A percentile compares a stretch with the other conserved stretches of the same genome.
phyloP scores from a whole-genome alignment of 2,329 filamentous ascomycete genomes.

The Phialocephala subalpina region DNA sequence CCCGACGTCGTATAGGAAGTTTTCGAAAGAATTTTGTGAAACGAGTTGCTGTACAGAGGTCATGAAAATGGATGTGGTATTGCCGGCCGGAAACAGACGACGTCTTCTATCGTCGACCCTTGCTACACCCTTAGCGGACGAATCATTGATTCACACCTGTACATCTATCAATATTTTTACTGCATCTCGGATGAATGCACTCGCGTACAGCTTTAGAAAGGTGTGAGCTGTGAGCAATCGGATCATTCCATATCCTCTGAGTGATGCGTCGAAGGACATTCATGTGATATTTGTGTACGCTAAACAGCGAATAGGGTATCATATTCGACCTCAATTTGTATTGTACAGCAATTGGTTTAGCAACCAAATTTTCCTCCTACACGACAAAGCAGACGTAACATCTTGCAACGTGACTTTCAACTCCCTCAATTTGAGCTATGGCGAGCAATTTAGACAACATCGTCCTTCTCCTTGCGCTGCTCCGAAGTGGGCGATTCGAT shows the following conservation, averaged over 20 bases:
- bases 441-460: neutral
- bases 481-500: neutral
- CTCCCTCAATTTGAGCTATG: neutral
- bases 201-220: too few relatives aligned
- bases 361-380: neutral
- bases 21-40: too few relatives aligned
- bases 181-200: too few relatives aligned
- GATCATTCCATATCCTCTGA: neutral
- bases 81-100: too few relatives aligned
- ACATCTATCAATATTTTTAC: too few relatives aligned
- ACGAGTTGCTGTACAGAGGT: too few relatives aligned
- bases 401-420: neutral
- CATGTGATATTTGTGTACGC: neutral
- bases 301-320: constrained; percentile 3
- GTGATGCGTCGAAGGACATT: neutral
- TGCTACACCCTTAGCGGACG: too few relatives aligned
- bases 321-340: neutral
- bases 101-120: too few relatives aligned
- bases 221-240: too few relatives aligned
- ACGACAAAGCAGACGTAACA: neutral
- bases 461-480: neutral
- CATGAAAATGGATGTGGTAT: too few relatives aligned
- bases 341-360: neutral
- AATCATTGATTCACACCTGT: too few relatives aligned
- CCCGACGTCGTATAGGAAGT: too few relatives aligned